Percentiles rank a stretch among this genome's conserved stretches.
Conservation (phyloP, 805 yeast genomes). For the Metschnikowia anglica region DNA sequence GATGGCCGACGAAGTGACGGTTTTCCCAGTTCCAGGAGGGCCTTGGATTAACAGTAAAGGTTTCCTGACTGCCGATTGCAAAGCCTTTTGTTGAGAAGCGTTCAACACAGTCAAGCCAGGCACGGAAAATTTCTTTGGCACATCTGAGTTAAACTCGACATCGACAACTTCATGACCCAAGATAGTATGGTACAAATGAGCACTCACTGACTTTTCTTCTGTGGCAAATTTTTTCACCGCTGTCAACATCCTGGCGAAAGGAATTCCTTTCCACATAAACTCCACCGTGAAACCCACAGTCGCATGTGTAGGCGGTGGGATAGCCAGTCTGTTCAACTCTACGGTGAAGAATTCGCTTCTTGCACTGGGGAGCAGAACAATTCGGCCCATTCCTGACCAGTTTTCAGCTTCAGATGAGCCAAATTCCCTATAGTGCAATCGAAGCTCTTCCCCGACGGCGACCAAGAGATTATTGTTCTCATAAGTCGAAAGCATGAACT, state of each 20-base stretch:
- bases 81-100: slow-evolving; percentile 77
- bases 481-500: slow-evolving; percentile 64
- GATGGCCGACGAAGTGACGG: slow-evolving; percentile 89
- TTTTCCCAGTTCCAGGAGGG: slow-evolving; percentile 92
- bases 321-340: slow-evolving; percentile 50
- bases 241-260: slow-evolving; percentile 80
- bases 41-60: slow-evolving; percentile 55
- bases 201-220: slow-evolving; percentile 65
- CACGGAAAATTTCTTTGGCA: slow-evolving; percentile 62
- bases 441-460: slow-evolving; percentile 83
- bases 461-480: slow-evolving; percentile 67
- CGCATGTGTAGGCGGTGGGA: slow-evolving; percentile 56
- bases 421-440: slow-evolving; percentile 50
- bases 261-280: slow-evolving; percentile 84
- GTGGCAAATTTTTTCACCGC: slow-evolving; percentile 74
- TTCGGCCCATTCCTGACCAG: slow-evolving; percentile 75
- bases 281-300: slow-evolving; percentile 75
- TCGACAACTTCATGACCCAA: slow-evolving; percentile 77
- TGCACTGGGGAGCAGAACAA: slow-evolving; percentile 68
- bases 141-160: slow-evolving; percentile 55
- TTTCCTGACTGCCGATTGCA: slow-evolving; percentile 30
- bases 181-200: slow-evolving; percentile 71
- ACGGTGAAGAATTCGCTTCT: slow-evolving; percentile 61
- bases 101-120: slow-evolving; percentile 67
- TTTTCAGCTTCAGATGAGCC: slow-evolving; percentile 51